These are phyloP conservation scores for Bassia scoparia DNA, from an alignment of 148 eudicot genomes.

Conservation along the genomic window DNA sequence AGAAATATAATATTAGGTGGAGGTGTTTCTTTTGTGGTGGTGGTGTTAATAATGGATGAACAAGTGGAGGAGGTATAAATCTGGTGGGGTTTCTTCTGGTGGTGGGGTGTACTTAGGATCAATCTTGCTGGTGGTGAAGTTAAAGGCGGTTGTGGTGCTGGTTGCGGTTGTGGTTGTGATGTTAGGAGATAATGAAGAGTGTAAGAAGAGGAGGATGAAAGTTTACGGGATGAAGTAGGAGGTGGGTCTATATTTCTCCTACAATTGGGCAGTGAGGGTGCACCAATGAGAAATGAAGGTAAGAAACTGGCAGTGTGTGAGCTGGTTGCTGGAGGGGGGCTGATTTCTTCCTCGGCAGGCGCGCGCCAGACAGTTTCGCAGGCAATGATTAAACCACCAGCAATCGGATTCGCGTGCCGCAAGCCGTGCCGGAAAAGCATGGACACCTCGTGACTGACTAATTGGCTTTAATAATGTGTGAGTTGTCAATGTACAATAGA, in stretches of 20 bases:
- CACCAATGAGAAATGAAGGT: constrained; percentile 15
- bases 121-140: constrained; percentile 17
- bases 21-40: constrained; percentile 13
- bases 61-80: constrained; percentile 13
- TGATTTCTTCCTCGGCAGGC: not conserved
- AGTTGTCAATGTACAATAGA: not conserved
- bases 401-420: constrained; percentile 16
- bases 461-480: too few relatives aligned
- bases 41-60: constrained; percentile 10
- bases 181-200: constrained; percentile 13
- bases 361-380: constrained; percentile 10
- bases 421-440: constrained; percentile 24
- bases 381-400: constrained; percentile 4
- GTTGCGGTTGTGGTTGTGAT: constrained; percentile 5
- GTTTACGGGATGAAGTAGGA: constrained; percentile 2
- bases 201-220: constrained; percentile 13
- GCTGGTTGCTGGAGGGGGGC: constrained; percentile 8
- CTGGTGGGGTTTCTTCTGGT: constrained; percentile 25
- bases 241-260: not conserved
- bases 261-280: constrained; percentile 15
- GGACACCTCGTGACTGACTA: not conserved
- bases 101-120: constrained; percentile 23
- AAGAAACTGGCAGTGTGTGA: constrained; percentile 2
- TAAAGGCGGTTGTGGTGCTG: constrained; percentile 20
- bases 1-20: not conserved